Percentiles rank a stretch among this genome's conserved stretches.
Evolutionary conservation across 805 yeast genomes (phyloP).

Genomic region (Starmerella vaccinii): DNA sequence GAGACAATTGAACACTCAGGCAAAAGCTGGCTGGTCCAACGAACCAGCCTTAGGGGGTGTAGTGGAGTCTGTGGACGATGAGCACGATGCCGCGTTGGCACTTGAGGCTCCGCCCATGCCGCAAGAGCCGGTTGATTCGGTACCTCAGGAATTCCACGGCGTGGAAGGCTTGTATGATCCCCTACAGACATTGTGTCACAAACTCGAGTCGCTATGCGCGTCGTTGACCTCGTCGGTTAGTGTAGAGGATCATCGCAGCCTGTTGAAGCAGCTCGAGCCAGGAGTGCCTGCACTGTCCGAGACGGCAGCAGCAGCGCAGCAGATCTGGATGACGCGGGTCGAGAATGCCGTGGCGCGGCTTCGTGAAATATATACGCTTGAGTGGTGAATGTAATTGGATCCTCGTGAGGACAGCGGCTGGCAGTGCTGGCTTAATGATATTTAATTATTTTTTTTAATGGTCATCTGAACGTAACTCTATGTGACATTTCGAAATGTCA

Average conservation of each 20-base stretch:
- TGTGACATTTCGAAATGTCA: too few species aligned
- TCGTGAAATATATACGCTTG: background rate
- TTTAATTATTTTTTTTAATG: too few species aligned
- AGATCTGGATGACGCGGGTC: slow-evolving; percentile 21
- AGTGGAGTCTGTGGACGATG: background rate
- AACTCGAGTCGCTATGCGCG: slow-evolving; percentile 17
- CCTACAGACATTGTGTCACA: slow-evolving; percentile 4
- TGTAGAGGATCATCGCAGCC: slow-evolving; percentile 1
- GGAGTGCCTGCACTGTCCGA: slow-evolving; percentile 2
- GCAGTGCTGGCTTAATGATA: too few species aligned
- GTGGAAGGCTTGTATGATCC: background rate
- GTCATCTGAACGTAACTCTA: too few species aligned
- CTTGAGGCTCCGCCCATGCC: slow-evolving; percentile 4
- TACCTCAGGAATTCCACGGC: background rate
- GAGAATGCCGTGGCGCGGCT: slow-evolving; percentile 17
- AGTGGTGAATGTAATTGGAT: too few species aligned
- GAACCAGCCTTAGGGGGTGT: background rate
- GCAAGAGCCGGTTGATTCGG: background rate
- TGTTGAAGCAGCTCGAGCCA: slow-evolving; percentile 14
- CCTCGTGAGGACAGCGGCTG: too few species aligned
- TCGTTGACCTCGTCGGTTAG: background rate
- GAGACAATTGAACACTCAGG: background rate
- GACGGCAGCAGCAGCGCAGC: slow-evolving; percentile 2
- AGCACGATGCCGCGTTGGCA: too few species aligned
- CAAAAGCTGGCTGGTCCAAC: background rate